Conservation (phyloP, 169 alveolate species). For the Plasmodium vinckei region DNA sequence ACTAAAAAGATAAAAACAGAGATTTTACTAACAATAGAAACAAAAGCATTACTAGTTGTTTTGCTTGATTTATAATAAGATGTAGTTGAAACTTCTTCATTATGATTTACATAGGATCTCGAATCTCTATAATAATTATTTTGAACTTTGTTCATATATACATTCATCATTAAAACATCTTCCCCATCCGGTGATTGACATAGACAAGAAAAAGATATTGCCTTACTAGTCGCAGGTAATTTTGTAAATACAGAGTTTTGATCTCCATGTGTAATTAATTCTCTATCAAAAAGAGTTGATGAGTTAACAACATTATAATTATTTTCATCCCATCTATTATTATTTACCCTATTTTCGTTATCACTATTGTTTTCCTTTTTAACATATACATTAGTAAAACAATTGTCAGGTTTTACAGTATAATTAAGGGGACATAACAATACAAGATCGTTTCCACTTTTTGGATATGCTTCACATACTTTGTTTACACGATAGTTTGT, state of each 20-base stretch:
- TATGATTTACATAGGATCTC: neutral
- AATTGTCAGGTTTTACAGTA: slow-evolving; percentile 23
- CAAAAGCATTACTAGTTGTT: too few species aligned
- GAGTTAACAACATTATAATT: slow-evolving; percentile 18
- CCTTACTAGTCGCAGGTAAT: slow-evolving; percentile 12
- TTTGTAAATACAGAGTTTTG: slow-evolving; percentile 11
- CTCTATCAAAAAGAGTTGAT: neutral
- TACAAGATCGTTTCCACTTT: slow-evolving; percentile 24
- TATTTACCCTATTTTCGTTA: neutral
- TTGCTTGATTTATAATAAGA: too few species aligned
- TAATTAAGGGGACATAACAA: slow-evolving; percentile 31
- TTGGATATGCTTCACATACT: slow-evolving; percentile 43
- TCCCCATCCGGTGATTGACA: slow-evolving; percentile 20
- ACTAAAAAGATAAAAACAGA: too few species aligned
- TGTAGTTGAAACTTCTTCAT: neutral
- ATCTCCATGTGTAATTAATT: slow-evolving; percentile 22
- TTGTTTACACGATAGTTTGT: neutral
- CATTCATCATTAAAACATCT: slow-evolving; percentile 55
- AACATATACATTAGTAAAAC: slow-evolving; percentile 37
- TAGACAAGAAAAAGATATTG: slow-evolving; percentile 41
- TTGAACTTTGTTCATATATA: slow-evolving; percentile 31
- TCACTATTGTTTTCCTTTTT: neutral
- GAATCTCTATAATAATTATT: neutral
- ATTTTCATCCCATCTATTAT: slow-evolving; percentile 30
- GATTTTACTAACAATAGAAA: too few species aligned